Evolutionary conservation across 129 eudicot species (phyloP), one percentile per base, ranked within the genome.

Genomic region (Ambrosia artemisiifolia): DNA sequence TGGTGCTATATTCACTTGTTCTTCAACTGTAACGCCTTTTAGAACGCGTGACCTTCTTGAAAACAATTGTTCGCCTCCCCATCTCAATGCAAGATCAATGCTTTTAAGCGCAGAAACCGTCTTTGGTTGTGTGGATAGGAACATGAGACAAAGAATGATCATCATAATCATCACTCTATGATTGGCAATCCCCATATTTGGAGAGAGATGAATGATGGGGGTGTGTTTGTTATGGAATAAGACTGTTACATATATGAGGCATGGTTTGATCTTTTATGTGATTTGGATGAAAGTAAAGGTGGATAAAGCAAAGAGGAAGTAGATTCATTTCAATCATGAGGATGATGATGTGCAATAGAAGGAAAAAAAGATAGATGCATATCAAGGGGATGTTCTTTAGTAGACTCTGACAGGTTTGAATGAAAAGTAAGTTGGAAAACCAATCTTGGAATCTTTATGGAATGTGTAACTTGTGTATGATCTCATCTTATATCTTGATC

Each of bases 361-460:
- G 63, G 79, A 74, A 79, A 48, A 68, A 44, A 46, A 71, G 36
- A 55, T 7, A 24, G 34, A 48, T 67, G 47, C 14, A 16, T 60
- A 60, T 73, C 61, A 77, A 77, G 85, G 75, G 92, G 95, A 84
- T 85, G 88, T 83, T 89, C 81, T 85, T 80, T 87, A 77, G 85
- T 81, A 83, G 86, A 57, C 80, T 62, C 83, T 84, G 85, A 80
- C 90, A 84, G 80, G 98, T 92, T 92, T 92, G 95, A 92, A 89
- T 79, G 79, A 82, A 92, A 92, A 89, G 88, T 67, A 66, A 69
- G 69, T 79, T 80, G 86, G 85, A 80, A 85, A 49, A 71, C 56
- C 74, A 85, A 73, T 80, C 87, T 81, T 75, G 78, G 85, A 83
- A 89, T 92, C 86, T 87, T 83, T 81, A 77, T 67, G 69, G 70